Evolutionary conservation across 352 stramenopile genomes (phyloP), one percentile per base, ranked within the genome.

Genomic region (Pythium myriotylum): DNA sequence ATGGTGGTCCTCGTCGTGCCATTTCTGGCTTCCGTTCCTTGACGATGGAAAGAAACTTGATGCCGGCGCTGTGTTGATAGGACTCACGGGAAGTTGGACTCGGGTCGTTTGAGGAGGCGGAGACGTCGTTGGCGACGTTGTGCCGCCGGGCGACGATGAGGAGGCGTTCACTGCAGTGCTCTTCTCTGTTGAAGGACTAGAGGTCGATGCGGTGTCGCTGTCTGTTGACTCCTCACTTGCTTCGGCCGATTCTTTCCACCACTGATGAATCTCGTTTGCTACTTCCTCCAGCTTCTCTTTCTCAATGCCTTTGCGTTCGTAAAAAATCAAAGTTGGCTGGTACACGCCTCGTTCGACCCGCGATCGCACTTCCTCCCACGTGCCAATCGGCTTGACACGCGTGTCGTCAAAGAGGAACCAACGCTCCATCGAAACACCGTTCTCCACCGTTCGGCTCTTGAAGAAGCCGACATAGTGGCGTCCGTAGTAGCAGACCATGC

Each of bases 381-480:
- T 73, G 2, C 86, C 86, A 7, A 94, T 73, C 47, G 72, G 79
- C 70, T 89, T 90, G 12, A 94, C 86, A 6, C 81, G 81, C 46
- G 82, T 91, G 61, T 94, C 86, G 61, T 94, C 86, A 73, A 94
- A 94, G 22, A 94, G 70, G 48, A 86, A 92, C 86, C 83, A 94
- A 2, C 69, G 66, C 53, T 92, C 81, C 2, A 72, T 35, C 13
- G 77, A 73, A 5, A 79, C 66, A 27, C 76, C 81, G 35, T 89
- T 68, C 45, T 82, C 73, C 10, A 83, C 47, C 43, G 78, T 84
- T 16, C 73, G 81, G 70, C 83, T 92, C 27, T 81, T 75, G 57
- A 94, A 94, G 62, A 94, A 94, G 16, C 86, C 84, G 7, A 94
- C 86, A 59, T 94, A 94, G 61, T 94, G 86, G 5, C 79, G 72